Evolutionary conservation across 805 yeast genomes (phyloP).

Genomic region (Metschnikowia sp.): DNA sequence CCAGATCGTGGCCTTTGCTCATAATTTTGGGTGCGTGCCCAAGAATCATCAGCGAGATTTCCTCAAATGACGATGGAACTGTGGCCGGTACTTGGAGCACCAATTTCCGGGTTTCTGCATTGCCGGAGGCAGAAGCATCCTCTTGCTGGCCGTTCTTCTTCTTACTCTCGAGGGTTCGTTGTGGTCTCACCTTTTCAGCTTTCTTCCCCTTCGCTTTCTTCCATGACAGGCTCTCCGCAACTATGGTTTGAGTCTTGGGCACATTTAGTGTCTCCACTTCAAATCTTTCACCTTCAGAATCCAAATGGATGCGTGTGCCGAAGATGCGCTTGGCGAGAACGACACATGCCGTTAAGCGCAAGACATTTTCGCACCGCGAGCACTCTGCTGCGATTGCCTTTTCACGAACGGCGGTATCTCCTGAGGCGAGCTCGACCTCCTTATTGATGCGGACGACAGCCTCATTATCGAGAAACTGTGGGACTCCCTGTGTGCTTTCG

Average conservation of each 20-base stretch:
- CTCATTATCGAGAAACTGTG: slow-evolving; percentile 22
- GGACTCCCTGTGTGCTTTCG: slow-evolving; percentile 13
- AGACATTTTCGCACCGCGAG: slow-evolving; percentile 24
- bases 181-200: background rate
- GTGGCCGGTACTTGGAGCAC: background rate
- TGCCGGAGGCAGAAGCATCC: background rate
- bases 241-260: slow-evolving; percentile 8
- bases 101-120: background rate
- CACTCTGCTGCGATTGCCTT: slow-evolving; percentile 10
- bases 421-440: slow-evolving; percentile 11
- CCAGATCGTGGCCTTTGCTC: slow-evolving; percentile 4
- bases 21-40: slow-evolving; percentile 28
- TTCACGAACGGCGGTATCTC: slow-evolving; percentile 2
- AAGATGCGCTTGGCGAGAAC: slow-evolving; percentile 22
- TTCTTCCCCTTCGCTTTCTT: slow-evolving; percentile 3
- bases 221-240: background rate
- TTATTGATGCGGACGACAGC: slow-evolving; percentile 16
- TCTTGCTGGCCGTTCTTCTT: background rate
- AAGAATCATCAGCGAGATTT: slow-evolving; percentile 34
- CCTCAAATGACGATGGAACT: slow-evolving; percentile 30
- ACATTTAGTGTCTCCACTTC: slow-evolving; percentile 10
- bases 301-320: slow-evolving; percentile 10
- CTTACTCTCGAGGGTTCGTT: background rate
- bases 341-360: slow-evolving; percentile 27
- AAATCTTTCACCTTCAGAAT: slow-evolving; percentile 4